Percentiles rank a stretch among this genome's conserved stretches.
These are phyloP conservation scores for Rhodotorula sp. DNA, from an alignment of 1,284 basidiomycete species.

Conservation along the genomic window DNA sequence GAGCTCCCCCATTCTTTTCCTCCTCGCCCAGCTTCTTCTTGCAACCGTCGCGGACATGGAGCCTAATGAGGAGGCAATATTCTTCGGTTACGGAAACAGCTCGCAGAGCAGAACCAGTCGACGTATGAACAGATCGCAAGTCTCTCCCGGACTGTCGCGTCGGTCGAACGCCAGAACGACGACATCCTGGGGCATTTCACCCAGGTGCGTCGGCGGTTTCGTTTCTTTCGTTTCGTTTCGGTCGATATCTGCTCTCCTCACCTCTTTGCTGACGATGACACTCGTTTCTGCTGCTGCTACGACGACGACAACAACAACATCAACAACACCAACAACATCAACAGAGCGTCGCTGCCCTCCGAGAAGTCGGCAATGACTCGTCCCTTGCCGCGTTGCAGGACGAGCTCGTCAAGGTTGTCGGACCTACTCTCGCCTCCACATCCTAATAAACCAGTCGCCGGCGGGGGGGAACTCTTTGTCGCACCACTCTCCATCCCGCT, in stretches of 20 bases:
- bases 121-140: constrained; percentile 7
- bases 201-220: constrained; percentile 1
- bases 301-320: not conserved
- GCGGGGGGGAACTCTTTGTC: too few relatives aligned
- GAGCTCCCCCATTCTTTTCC: too few relatives aligned
- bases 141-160: not conserved
- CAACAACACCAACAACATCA: not conserved
- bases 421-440: not conserved
- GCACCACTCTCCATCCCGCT: too few relatives aligned
- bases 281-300: not conserved
- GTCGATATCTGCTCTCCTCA: too few relatives aligned
- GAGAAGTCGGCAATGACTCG: not conserved
- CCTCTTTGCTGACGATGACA: not conserved
- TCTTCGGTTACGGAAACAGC: constrained; percentile 5
- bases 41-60: too few relatives aligned
- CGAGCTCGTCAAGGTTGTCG: constrained; percentile 17
- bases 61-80: not conserved
- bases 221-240: too few relatives aligned
- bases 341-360: constrained; percentile 10
- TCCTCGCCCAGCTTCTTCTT: not conserved
- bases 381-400: constrained; percentile 7
- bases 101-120: constrained; percentile 8
- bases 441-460: too few relatives aligned
- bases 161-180: constrained; percentile 17
- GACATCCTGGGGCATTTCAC: constrained; percentile 20